Evolutionary conservation across 306 rosid species (phyloP).

Genomic region (Gleditsia sinensis): DNA sequence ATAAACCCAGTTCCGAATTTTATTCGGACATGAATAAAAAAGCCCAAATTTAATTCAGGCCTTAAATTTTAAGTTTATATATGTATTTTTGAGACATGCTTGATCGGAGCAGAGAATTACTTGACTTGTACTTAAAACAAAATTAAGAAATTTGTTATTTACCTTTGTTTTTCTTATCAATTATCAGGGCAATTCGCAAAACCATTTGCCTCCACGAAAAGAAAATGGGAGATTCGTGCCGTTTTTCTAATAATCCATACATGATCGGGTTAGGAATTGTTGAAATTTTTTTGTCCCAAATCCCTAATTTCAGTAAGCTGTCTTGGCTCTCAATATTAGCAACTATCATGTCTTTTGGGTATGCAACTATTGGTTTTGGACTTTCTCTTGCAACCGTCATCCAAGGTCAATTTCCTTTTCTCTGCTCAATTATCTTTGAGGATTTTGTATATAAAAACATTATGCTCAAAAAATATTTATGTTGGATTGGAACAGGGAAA

Average conservation of each 20-base stretch:
- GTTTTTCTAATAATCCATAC: constrained; percentile 53
- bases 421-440: background rate
- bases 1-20: too few relatives aligned
- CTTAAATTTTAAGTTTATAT: too few relatives aligned
- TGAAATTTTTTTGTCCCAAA: constrained; percentile 57
- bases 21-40: too few relatives aligned
- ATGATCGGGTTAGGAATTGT: constrained; percentile 58
- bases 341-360: constrained; percentile 57
- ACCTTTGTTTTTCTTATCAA: background rate
- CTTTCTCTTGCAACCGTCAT: constrained; percentile 49
- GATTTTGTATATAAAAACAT: background rate
- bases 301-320: constrained; percentile 52
- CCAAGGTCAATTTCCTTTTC: constrained; percentile 30
- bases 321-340: constrained; percentile 59
- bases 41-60: too few relatives aligned
- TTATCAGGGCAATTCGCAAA: constrained; percentile 56
- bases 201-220: constrained; percentile 43
- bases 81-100: too few relatives aligned
- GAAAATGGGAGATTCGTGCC: constrained; percentile 40
- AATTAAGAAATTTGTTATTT: background rate
- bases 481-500: constrained; percentile 39
- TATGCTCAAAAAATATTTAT: too few relatives aligned
- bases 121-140: too few relatives aligned
- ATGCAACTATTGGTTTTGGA: constrained; percentile 52
- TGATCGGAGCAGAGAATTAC: too few relatives aligned